These are phyloP conservation scores for Hyaloperonospora arabidopsidis DNA, from an alignment of 352 stramenopile genomes.

Conservation along the genomic window DNA sequence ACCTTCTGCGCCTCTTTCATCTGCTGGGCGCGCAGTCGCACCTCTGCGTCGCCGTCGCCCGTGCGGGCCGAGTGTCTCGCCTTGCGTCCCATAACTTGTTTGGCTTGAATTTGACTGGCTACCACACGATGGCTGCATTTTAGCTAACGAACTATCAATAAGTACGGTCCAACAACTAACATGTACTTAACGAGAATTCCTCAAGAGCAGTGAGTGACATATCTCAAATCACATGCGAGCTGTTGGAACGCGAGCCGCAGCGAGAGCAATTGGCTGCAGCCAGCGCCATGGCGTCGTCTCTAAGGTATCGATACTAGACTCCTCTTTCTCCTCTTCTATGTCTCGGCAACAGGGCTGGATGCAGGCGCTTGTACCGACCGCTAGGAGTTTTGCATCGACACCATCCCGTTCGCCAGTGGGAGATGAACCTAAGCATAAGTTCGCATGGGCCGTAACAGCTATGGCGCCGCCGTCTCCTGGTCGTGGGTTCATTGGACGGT, in stretches of 20 bases:
- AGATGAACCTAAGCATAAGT: constrained; percentile 31
- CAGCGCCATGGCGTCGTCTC: constrained; percentile 9
- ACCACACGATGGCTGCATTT: not conserved
- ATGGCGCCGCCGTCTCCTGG: constrained; percentile 73
- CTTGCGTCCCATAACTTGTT: constrained; percentile 57
- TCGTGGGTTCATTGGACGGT: constrained; percentile 57
- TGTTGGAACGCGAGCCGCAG: constrained; percentile 8
- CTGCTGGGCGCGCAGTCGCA: constrained; percentile 60
- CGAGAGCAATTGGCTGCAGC: constrained; percentile 6
- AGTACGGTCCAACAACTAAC: not conserved
- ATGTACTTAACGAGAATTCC: constrained; percentile 8
- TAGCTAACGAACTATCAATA: not conserved
- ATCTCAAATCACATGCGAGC: not conserved
- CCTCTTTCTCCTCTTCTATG: constrained; percentile 2
- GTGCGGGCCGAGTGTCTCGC: constrained; percentile 60
- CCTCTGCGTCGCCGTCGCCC: constrained; percentile 66
- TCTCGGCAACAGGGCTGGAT: not conserved
- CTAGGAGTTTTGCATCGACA: constrained; percentile 11
- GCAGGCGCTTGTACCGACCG: constrained; percentile 5
- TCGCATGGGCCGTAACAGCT: constrained; percentile 64
- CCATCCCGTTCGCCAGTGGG: constrained; percentile 4
- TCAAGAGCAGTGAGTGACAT: no score
- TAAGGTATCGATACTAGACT: constrained; percentile 1
- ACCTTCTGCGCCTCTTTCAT: constrained; percentile 48
- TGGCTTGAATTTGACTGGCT: constrained; percentile 14